phyloP scores from a whole-genome alignment of 192 early-diverging fungal genomes.

The Entomortierella beljakovae region DNA sequence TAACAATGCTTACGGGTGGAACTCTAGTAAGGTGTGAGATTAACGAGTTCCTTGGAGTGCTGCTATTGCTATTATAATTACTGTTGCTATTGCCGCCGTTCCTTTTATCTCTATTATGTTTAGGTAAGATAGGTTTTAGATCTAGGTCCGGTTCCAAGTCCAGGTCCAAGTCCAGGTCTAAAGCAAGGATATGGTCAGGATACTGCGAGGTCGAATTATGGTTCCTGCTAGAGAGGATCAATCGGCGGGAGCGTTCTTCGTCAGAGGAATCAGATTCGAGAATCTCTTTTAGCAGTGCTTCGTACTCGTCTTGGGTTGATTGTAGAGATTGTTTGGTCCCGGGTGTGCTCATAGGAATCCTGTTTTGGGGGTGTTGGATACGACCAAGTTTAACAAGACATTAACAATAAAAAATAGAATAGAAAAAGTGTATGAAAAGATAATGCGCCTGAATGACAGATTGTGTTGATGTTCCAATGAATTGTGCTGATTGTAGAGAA shows the following conservation, averaged over 20 bases:
- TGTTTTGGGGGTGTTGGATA: not conserved
- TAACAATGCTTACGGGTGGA: conserved; percentile 20
- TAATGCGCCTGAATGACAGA: too few species aligned
- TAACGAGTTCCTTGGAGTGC: conserved; percentile 24
- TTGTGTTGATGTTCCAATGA: too few species aligned
- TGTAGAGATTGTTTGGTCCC: conserved; percentile 21
- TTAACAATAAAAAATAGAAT: not conserved
- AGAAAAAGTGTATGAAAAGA: too few species aligned
- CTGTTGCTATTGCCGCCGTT: conserved; percentile 11
- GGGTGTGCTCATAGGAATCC: conserved; percentile 50
- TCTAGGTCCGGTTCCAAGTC: conserved; percentile 19
- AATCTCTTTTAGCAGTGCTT: conserved; percentile 64
- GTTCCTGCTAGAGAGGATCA: conserved; percentile 32
- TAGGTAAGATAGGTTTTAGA: not conserved
- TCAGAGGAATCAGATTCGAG: conserved; percentile 62
- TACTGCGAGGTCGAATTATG: not conserved
- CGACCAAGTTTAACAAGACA: conserved; percentile 12
- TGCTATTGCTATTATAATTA: conserved; percentile 13
- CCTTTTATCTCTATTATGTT: not conserved
- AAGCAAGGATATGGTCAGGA: not conserved
- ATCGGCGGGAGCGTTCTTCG: conserved; percentile 45
- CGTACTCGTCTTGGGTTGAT: conserved; percentile 61
- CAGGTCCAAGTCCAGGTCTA: conserved; percentile 34
- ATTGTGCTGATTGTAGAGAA: too few species aligned
- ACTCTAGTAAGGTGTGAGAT: not conserved